phyloP scores from a whole-genome alignment of 148 eudicot genomes.

The Rhododendron williamsianum region DNA sequence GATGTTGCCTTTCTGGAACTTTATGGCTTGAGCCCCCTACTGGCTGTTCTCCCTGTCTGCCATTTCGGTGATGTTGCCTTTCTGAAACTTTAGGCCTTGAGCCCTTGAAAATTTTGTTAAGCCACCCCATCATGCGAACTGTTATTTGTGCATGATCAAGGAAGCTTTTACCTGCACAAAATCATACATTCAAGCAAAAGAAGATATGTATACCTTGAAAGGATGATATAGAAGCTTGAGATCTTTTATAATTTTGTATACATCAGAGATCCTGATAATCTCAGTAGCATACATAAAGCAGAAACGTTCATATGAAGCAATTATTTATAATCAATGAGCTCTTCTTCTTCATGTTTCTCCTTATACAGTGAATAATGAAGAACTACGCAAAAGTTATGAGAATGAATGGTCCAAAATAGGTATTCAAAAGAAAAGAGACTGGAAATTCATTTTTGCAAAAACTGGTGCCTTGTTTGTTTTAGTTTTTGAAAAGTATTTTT shows the following conservation, averaged over 20 bases:
- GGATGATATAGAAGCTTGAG: not conserved
- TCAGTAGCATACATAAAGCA: not conserved
- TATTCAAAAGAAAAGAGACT: not conserved
- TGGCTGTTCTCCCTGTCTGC: constrained; percentile 35
- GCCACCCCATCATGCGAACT: constrained; percentile 60
- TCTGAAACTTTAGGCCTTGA: constrained; percentile 51
- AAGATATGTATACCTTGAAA: not conserved
- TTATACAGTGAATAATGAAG: not conserved
- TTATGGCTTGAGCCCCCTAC: constrained; percentile 40
- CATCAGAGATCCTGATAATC: not conserved
- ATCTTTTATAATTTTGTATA: not conserved
- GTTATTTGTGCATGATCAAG: constrained; percentile 26
- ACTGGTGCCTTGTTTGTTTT: too few relatives aligned
- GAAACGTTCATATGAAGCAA: not conserved
- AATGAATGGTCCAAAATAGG: not conserved
- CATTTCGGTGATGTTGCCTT: constrained; percentile 34
- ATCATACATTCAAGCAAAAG: not conserved
- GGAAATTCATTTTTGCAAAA: not conserved
- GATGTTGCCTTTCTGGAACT: constrained; percentile 48
- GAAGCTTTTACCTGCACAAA: constrained; percentile 26
- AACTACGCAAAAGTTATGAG: not conserved
- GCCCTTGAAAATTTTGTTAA: constrained; percentile 71
- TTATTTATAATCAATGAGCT: not conserved
- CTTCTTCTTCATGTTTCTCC: not conserved
- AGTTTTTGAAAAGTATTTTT: too few relatives aligned